Evolutionary conservation across 208 protist species (phyloP), one percentile per base, ranked within the genome.

Genomic region (Leishmania tarentolae): DNA sequence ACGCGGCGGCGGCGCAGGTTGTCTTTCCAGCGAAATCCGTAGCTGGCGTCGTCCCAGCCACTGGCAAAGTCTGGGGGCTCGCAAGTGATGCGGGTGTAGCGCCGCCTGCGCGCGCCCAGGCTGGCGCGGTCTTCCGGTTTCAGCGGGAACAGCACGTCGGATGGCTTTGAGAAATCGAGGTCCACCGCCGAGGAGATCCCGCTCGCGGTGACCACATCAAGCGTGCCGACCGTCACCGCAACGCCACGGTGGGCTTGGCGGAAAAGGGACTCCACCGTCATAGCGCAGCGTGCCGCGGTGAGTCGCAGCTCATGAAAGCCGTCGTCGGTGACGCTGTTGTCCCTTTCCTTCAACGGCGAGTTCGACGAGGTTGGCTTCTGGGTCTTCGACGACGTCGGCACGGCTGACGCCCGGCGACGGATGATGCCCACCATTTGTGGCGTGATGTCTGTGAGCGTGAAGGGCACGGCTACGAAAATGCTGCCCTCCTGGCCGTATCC

Each of bases 1-100:
- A 94, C 81, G 68, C 86, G 87, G n/a, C 91, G 87, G 11, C 80
- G 52, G 24, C 89, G 83, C 46, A 93, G 75, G 70, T 94, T 92
- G 79, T 94, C 91, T 65, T 78, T 87, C 79, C 82, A 89, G 66
- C 75, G 81, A 76, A 91, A 94, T 8, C 79, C 84, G 44, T 83
- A 84, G 53, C 75, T 71, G 44, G 87, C 84, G 57, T 88, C 81
- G 8, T 69, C 75, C 73, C 65, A 71, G n/a, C 69, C 77, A 40
- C 78, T 77, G n/a, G 56, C 35, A 42, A 89, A 87, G 69, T 79
- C 78, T 3, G 78, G 76, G 31, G 88, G 86, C 35, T 81, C 79
- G 72, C 88, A 91, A 42, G 79, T 78, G 40, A 90, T 56, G 52
- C 77, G 78, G 56, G 65, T 79, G 74, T 86, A 83, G 21, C 75